Conservation (phyloP, 106 monocot species). For the Hemerocallis citrina region DNA sequence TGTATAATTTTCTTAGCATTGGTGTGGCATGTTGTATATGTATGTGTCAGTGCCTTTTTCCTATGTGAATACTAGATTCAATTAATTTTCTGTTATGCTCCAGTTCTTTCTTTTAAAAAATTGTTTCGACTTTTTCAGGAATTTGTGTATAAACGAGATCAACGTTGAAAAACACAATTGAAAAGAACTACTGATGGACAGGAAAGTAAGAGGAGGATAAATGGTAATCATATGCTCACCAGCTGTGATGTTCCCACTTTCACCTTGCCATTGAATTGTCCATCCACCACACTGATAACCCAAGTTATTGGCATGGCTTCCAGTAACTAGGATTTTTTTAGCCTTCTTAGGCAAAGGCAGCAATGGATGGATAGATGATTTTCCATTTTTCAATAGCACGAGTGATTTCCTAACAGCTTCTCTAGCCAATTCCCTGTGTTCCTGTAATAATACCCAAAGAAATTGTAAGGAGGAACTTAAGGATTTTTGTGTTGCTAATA, state of each 20-base stretch:
- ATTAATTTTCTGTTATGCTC: too few relatives aligned
- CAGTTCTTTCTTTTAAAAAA: too few relatives aligned
- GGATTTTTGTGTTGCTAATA: not conserved
- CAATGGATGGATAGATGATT: slow-evolving; percentile 17
- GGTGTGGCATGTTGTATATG: too few relatives aligned
- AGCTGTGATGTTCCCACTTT: slow-evolving; percentile 34
- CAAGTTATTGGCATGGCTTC: slow-evolving; percentile 51
- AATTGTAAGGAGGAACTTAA: not conserved
- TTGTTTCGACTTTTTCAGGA: too few relatives aligned
- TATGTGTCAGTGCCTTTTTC: too few relatives aligned
- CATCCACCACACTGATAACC: slow-evolving; percentile 69
- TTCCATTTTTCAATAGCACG: slow-evolving; percentile 72
- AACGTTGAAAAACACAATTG: too few relatives aligned
- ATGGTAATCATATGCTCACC: slow-evolving; percentile 12
- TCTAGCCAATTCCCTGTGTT: slow-evolving; percentile 80
- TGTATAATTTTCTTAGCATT: too few relatives aligned
- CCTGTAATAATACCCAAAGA: slow-evolving; percentile 36
- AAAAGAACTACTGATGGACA: too few relatives aligned
- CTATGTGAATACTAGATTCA: too few relatives aligned
- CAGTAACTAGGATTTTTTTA: slow-evolving; percentile 51
- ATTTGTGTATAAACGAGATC: too few relatives aligned
- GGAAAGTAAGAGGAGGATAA: not conserved
- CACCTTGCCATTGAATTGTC: slow-evolving; percentile 64
- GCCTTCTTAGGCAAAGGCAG: slow-evolving; percentile 46
- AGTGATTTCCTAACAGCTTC: slow-evolving; percentile 91